Conservation (phyloP, 768 basidiomycete species). For the Podaxis sp. region DNA sequence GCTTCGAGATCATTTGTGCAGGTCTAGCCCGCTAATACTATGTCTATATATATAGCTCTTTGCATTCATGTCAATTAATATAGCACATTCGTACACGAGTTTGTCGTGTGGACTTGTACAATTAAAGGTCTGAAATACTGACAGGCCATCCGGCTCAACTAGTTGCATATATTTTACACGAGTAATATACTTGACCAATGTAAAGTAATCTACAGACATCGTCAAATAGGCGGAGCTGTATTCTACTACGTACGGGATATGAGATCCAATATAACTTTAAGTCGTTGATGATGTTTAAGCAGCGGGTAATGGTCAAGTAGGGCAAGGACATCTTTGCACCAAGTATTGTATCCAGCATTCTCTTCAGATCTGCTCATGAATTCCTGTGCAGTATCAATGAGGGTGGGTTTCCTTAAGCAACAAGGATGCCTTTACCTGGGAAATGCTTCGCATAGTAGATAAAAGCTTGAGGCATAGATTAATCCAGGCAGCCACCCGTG, state of each 20-base stretch:
- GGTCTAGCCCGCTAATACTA: neutral
- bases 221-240: neutral
- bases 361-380: neutral
- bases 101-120: neutral
- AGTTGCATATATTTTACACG: neutral
- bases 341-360: neutral
- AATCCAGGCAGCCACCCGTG: neutral
- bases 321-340: slow-evolving; percentile 6
- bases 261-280: slow-evolving; percentile 3
- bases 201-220: neutral
- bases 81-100: neutral
- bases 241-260: neutral
- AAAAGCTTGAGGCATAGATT: slow-evolving; percentile 11
- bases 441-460: slow-evolving; percentile 4
- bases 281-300: slow-evolving; percentile 4
- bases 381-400: neutral
- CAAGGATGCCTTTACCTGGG: neutral
- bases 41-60: neutral
- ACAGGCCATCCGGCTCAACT: too few relatives aligned
- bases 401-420: too few relatives aligned
- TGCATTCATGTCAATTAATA: neutral
- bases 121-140: neutral
- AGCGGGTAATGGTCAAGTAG: neutral
- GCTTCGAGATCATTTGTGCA: neutral
- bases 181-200: neutral